phyloP scores from a whole-genome alignment of 1,139 yeast species.

The Pneumocystis wakefieldiae region DNA sequence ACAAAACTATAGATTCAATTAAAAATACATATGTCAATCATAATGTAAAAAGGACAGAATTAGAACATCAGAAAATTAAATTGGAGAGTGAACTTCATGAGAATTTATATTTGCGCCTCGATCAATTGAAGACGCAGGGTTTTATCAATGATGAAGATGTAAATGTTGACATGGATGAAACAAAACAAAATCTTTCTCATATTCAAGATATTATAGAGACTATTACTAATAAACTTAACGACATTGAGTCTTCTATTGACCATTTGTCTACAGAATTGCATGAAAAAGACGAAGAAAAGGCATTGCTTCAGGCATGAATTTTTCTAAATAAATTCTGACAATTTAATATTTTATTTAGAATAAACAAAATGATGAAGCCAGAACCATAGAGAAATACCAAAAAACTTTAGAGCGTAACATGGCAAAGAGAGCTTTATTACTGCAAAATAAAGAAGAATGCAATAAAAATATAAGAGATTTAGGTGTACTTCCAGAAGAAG shows the following conservation, averaged over 20 bases:
- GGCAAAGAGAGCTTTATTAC: constrained; percentile 47
- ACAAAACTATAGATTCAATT: constrained; percentile 27
- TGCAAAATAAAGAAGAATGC: constrained; percentile 53
- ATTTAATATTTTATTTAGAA: constrained; percentile 28
- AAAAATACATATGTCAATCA: constrained; percentile 32
- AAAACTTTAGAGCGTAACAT: constrained; percentile 52
- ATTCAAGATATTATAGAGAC: constrained; percentile 25
- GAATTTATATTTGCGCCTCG: constrained; percentile 34
- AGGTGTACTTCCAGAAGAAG: constrained; percentile 80
- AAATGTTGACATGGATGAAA: constrained; percentile 16
- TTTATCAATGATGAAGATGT: constrained; percentile 11
- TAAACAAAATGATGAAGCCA: constrained; percentile 40
- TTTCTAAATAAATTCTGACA: constrained; percentile 12
- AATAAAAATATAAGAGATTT: constrained; percentile 63
- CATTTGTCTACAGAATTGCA: constrained; percentile 12
- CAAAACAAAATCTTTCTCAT: constrained; percentile 21
- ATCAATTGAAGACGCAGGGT: constrained; percentile 21
- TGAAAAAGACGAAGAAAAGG: constrained; percentile 2
- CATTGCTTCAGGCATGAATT: constrained; percentile 2
- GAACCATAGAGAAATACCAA: constrained; percentile 46
- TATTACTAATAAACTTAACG: constrained; percentile 20
- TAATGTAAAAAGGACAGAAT: constrained; percentile 32
- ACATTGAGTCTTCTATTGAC: constrained; percentile 15
- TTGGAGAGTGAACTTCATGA: constrained; percentile 46
- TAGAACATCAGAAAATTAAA: constrained; percentile 39